Base-by-base conservation (phyloP, 768 basidiomycete genomes). In the Auricularia sp. region DNA sequence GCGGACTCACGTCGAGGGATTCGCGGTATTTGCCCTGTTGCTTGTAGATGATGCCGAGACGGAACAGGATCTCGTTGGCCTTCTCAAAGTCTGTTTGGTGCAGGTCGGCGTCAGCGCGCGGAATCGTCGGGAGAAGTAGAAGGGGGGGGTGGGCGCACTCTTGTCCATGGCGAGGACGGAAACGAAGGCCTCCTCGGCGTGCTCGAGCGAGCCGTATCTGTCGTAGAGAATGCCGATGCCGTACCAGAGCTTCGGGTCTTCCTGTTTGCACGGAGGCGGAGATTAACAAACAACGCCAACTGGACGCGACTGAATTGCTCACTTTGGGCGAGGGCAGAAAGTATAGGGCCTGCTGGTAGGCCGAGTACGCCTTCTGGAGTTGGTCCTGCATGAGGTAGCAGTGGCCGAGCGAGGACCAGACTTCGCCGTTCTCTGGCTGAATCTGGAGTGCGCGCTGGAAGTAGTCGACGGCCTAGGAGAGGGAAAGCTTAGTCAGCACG, bases 311-410 rank as follows among this genome's bases (percentile, higher is more conserved):
- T 7, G 42, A 56, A 29, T 29, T 53, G 71, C 74, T 35, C 69
- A 90, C 92, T 81, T 97, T 97, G 16, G 96, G 96, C 70, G 96
- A 95, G 2, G 93, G 93, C 43, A 99, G 84, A 67, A 95, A 83
- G 74, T 96, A 98, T 29, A 99, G 83, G 2, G 97, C 97, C 74
- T 98, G 96, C 76, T 99, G 95, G 76, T 99, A 99, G 16, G 97
- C 95, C 1, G 91, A 88, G 75, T 98, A 98, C 0, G 97, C 97
- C 79, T 96, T 97, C 78, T 96, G 94, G 58, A 99, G 84, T 78
- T 98, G 94, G 73, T 98, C 97, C 73, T 97, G 95, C 96, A 97
- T 98, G 66, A 99, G 86, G 75, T 96, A 94, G 76, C 96, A 98
- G 71, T 98, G 94, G 36, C 95, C 94, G 65, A 99, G 83, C 0